Base-by-base conservation (phyloP, 1,284 basidiomycete genomes). In the Fomitopsis pinicola region DNA sequence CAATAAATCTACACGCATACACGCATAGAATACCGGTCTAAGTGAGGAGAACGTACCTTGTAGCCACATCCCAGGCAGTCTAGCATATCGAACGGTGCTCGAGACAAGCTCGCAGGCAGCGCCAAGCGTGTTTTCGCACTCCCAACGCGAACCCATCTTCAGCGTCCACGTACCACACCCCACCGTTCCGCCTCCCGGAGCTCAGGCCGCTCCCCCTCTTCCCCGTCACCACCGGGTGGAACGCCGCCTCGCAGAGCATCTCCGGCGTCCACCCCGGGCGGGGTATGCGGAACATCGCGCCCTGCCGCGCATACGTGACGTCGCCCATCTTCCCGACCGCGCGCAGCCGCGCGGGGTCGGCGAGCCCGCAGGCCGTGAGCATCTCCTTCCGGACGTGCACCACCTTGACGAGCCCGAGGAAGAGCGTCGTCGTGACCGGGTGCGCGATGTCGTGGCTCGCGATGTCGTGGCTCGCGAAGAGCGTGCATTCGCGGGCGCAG, bases 301-400 rank as follows among this genome's bases (percentile, higher is more conserved):
- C 75, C 42, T 85, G 67, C 38, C 78, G 75, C 26, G 79, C 82
- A 70, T 88, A 92, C 57, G 78, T 77, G 44, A 80, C 80, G 17
- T 88, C 89, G 10, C 91, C 91, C 48, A 92, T 72, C 42, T 89
- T 80, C 7, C 82, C 80, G 28, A 92, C 76, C 1, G 86, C 80
- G 40, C 80, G 75, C 55, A 91, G 76, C 72, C 84, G 85, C 10
- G 72, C 73, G 17, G 83, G 78, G 70, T 92, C 87, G 53, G 92
- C 75, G 52, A 75, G 74, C 17, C 84, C 83, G 67, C 69, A 68
- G 55, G 66, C 66, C 53, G 69, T 73, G 60, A 88, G 76, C 52
- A 86, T 76, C 59, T 83, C 80, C 59, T 80, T 76, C 50, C 83
- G 77, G 60, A 87, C 80, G 72, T 91, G 89, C 55, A 88, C 78